Evolutionary conservation across 2,329 filamentous ascomycete species (phyloP), one percentile per base, ranked within the genome.

Genomic region (Elsinoe australis): DNA sequence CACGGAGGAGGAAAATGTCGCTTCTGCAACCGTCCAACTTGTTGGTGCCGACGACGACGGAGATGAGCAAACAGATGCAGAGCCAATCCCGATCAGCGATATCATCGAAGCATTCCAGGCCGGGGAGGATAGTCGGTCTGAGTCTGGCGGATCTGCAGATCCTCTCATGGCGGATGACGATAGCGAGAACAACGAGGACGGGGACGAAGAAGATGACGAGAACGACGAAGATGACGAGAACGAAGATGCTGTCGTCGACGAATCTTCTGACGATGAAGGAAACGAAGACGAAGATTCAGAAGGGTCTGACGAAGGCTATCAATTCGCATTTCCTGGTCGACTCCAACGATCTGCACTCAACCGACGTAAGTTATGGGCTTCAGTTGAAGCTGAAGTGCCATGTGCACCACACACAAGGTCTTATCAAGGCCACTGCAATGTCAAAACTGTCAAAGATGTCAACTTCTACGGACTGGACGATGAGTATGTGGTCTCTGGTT

Each of bases 361-460:
- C 41, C 68, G 70, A 36, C 67, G 66, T 36, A 64, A 64, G 17
- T 60, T 67, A 19, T 69, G 74, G 46, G 67, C 72, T 44, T 66
- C 69, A 14, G 74, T 82, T 12, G 76, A 80, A 52, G 57, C 63
- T 0, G 61, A 77, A 45, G 70, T 77, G 4, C 74, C 76, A 10
- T 79, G 76, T 56, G 70, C 67, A 14, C 65, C 74, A 1, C 75
- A 80, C 53, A 78, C 73, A 2, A 73, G 73, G 31, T 62, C 71
- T 15, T 84, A 82, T 58, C 67, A 69, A 2, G 80, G 80, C 2
- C 80, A 83, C 59, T 83, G 80, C 64, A 83, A 83, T 54, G 71
- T 80, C 46, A 73, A 78, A 54, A 83, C 79, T 1, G 79, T 83
- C 55, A 84, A 84, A 56, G 80, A 84, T 56, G 78, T 83, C 51